phyloP scores from a whole-genome alignment of 2,329 filamentous ascomycete genomes.

The Thielaviopsis cerberus region DNA sequence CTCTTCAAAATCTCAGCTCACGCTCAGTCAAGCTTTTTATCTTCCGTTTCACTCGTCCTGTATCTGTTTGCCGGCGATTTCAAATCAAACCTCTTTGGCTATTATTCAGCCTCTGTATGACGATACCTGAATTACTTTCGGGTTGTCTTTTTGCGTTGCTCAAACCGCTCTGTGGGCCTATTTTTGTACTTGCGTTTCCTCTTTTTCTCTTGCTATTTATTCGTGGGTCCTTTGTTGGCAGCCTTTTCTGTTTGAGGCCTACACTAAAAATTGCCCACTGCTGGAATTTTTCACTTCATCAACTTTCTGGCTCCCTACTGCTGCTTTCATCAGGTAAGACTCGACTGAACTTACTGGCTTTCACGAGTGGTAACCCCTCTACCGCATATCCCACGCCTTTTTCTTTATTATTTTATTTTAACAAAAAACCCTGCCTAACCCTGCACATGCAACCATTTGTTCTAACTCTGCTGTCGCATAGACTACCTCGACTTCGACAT shows the following conservation, averaged over 20 bases:
- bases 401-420: no score
- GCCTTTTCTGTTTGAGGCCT: neutral
- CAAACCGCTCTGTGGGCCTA: neutral
- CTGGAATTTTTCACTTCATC: neutral
- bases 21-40: neutral
- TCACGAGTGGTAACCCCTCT: no score
- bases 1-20: slow-evolving; percentile 3
- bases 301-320: neutral
- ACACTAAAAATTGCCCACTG: neutral
- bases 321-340: neutral
- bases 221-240: neutral
- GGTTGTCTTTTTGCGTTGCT: neutral
- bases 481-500: neutral
- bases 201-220: neutral
- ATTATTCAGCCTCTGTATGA: neutral
- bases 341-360: no score
- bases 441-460: neutral
- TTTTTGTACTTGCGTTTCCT: neutral
- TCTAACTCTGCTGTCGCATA: neutral
- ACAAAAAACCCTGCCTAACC: neutral
- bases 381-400: no score
- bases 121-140: neutral
- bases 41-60: neutral
- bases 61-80: neutral
- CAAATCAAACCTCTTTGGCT: neutral